phyloP scores from a whole-genome alignment of 805 yeast species.

The Wickerhamiella lipophila region DNA sequence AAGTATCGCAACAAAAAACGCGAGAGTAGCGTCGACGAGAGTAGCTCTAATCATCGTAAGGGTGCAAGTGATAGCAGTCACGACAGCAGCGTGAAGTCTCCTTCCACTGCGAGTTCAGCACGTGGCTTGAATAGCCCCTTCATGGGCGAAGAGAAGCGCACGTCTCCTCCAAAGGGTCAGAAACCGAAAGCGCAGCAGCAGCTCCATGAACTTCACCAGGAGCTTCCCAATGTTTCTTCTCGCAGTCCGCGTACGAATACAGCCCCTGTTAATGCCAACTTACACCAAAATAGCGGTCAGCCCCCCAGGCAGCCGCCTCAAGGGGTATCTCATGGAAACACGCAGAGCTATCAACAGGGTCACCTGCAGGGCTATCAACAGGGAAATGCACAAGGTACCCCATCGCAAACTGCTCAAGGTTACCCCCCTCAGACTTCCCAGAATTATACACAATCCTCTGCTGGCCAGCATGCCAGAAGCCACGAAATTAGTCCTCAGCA shows the following conservation, averaged over 20 bases:
- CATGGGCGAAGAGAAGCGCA: constrained; percentile 11
- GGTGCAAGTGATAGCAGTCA: constrained; percentile 9
- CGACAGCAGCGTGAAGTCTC: constrained; percentile 5
- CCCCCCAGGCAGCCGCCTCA: constrained; percentile 1
- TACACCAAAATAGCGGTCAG: neutral
- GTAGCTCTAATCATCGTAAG: constrained; percentile 5
- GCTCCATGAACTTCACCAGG: neutral
- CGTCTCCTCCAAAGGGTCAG: constrained; percentile 3
- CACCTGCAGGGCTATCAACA: neutral
- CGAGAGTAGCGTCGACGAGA: constrained; percentile 17
- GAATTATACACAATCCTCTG: neutral
- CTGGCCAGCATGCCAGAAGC: neutral
- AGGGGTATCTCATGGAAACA: constrained; percentile 6
- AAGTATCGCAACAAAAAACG: constrained; percentile 22
- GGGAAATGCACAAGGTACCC: neutral
- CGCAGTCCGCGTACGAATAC: neutral
- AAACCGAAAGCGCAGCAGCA: neutral
- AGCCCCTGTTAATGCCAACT: neutral
- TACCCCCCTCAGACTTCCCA: neutral
- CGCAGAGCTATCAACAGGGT: constrained; percentile 3
- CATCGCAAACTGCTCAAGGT: neutral
- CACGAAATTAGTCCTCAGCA: neutral
- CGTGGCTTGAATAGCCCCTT: constrained; percentile 11
- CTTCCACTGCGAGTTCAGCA: constrained; percentile 4
- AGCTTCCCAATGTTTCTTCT: neutral